A percentile compares a stretch with the other conserved stretches of the same genome.
phyloP scores from a whole-genome alignment of 371 early-diverging fungal genomes.

The Umbelopsis sp. region DNA sequence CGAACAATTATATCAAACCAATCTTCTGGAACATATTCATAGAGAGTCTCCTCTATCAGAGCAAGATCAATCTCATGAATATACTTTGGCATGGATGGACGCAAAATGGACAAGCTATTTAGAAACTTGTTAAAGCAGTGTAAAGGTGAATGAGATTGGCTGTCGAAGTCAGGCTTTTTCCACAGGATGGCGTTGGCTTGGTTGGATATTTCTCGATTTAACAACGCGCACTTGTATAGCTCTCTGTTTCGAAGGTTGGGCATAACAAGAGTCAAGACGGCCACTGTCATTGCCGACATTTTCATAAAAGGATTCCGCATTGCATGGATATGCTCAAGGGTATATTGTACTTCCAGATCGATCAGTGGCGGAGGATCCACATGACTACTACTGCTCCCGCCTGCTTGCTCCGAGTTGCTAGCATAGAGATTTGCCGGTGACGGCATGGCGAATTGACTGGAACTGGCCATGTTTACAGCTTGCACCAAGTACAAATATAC shows the following conservation, averaged over 20 bases:
- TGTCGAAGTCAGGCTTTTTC: not conserved
- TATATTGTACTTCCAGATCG: not conserved
- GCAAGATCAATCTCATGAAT: slow-evolving; percentile 8
- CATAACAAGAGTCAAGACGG: not conserved
- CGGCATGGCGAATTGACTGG: not conserved
- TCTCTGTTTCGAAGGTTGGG: slow-evolving; percentile 3
- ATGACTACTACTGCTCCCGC: not conserved
- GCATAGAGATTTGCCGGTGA: not conserved
- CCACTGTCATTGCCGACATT: not conserved
- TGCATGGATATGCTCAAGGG: not conserved
- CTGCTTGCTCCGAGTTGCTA: not conserved
- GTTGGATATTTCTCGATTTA: not conserved
- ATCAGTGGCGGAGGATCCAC: not conserved
- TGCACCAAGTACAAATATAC: not conserved
- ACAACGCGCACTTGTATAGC: not conserved
- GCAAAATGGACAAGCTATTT: not conserved
- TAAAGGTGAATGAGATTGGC: not conserved
- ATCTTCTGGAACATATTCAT: not conserved
- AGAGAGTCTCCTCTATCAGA: not conserved
- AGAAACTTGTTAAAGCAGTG: not conserved
- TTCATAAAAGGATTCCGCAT: slow-evolving; percentile 1
- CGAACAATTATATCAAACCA: not conserved
- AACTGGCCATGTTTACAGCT: not conserved
- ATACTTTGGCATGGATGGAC: not conserved
- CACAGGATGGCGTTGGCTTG: not conserved